Conservation (phyloP, 257 asterid species). For the Solanum sejunctum region DNA sequence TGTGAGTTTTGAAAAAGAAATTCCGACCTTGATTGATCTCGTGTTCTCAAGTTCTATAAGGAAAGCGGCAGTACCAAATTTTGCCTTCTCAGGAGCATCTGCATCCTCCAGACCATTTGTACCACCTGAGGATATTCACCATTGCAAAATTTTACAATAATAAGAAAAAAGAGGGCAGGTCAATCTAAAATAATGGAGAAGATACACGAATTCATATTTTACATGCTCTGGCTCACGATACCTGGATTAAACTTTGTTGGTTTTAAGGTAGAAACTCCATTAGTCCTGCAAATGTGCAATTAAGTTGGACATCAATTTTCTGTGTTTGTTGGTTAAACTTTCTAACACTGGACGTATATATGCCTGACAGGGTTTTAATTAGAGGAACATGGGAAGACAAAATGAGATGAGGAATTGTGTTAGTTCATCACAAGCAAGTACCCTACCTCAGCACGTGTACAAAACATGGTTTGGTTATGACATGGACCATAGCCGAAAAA, state of each 20-base stretch:
- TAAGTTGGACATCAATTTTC: neutral
- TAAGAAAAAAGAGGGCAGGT: neutral
- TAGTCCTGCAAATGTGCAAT: slow-evolving; percentile 6
- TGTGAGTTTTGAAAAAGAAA: neutral
- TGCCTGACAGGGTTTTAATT: neutral
- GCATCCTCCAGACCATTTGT: slow-evolving; percentile 36
- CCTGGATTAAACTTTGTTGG: neutral
- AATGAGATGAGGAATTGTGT: neutral
- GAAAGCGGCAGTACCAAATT: slow-evolving; percentile 71
- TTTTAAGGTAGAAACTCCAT: neutral
- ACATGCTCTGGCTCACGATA: neutral
- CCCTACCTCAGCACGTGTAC: neutral
- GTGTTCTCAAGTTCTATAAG: slow-evolving; percentile 72
- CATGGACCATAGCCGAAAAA: neutral
- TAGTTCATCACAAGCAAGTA: neutral
- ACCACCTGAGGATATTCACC: neutral
- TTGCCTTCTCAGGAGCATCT: slow-evolving; percentile 28
- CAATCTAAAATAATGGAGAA: neutral
- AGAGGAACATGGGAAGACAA: neutral
- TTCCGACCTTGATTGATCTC: slow-evolving; percentile 73
- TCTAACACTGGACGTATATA: neutral
- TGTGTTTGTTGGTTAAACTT: neutral
- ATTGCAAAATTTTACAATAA: neutral
- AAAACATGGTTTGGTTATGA: neutral
- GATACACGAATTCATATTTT: neutral